Evolutionary conservation across 2,329 filamentous ascomycete genomes (phyloP).

Genomic region (Clonostachys sp.): DNA sequence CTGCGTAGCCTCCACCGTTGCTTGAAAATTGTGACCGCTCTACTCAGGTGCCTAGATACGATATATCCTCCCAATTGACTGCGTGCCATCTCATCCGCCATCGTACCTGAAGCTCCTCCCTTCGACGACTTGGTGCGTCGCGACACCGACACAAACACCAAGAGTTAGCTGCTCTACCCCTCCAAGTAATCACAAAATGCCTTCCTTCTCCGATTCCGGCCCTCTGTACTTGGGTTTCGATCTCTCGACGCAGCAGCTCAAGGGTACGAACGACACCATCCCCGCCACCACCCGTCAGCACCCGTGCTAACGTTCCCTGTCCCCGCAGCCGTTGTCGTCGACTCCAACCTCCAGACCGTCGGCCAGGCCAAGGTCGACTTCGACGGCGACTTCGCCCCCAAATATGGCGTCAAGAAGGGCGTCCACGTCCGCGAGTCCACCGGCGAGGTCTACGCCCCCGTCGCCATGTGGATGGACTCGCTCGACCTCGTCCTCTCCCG

Average conservation of each 20-base stretch:
- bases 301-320: neutral
- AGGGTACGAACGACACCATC: conserved; percentile 49
- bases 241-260: conserved; percentile 93
- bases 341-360: conserved; percentile 74
- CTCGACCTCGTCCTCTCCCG: conserved; percentile 78
- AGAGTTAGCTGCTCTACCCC: neutral
- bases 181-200: conserved; percentile 15
- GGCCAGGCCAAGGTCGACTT: conserved; percentile 93
- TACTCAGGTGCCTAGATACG: no score
- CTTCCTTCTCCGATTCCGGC: conserved; percentile 20
- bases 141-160: neutral
- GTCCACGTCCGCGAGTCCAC: conserved; percentile 78
- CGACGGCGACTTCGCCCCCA: conserved; percentile 70
- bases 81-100: no score
- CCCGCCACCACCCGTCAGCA: neutral
- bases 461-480: conserved; percentile 92
- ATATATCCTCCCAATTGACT: no score
- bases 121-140: neutral
- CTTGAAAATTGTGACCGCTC: no score
- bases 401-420: conserved; percentile 82
- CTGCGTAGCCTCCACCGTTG: no score
- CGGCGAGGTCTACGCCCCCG: conserved; percentile 87
- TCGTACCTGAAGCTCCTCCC: no score
- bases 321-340: conserved; percentile 69
- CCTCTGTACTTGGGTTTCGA: conserved; percentile 90